Evolutionary conservation across 441 rosid species (phyloP), one percentile per base, ranked within the genome.

Genomic region (Erodium trifolium): DNA sequence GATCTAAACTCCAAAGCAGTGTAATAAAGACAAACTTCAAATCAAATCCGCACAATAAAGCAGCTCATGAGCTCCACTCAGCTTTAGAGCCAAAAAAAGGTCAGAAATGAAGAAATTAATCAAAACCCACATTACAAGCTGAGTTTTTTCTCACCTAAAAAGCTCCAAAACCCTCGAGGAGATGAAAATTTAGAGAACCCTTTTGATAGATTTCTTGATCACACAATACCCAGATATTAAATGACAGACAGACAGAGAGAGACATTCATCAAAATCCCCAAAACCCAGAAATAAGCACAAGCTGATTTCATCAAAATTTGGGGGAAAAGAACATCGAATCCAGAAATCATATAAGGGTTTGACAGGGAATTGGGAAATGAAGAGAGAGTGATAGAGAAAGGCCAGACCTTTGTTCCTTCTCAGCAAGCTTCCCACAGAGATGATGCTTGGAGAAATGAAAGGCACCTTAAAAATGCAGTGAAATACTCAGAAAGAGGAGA

Each of bases 401-500:
- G 16, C 59, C 59, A 0, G 59, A 51, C 59, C 59, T 51, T 51
- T 51, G 59, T 13, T 51, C 18, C 59, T 51, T 51, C 59, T 51
- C n/a, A n/a, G 59, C 6, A 51, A 51, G 18, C 59, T 51, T 51
- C 17, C n/a, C 59, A 13, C 16, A 51, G 59, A 45, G 51, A 45
- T 45, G 51, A 12, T 45, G 51, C 51, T 45, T 45, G 51, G 51
- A 45, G 51, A 45, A 45, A 45, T 45, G 51, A 45, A 45, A 45
- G 51, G 13, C 51, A 10, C 51, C 51, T 11, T 45, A 0, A n/a
- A 51, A 51, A 51, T 51, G 59, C 59, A 51, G 59, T 13, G 18
- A 51, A 51, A 51, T 51, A 13, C 17, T 51, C 59, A 51, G 16
- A 13, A 13, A 13, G 27, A 60, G 53, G 62, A 57, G 78, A 71